Conservation (phyloP, 2,329 filamentous ascomycete genomes). For the Cladophialophora bantiana region DNA sequence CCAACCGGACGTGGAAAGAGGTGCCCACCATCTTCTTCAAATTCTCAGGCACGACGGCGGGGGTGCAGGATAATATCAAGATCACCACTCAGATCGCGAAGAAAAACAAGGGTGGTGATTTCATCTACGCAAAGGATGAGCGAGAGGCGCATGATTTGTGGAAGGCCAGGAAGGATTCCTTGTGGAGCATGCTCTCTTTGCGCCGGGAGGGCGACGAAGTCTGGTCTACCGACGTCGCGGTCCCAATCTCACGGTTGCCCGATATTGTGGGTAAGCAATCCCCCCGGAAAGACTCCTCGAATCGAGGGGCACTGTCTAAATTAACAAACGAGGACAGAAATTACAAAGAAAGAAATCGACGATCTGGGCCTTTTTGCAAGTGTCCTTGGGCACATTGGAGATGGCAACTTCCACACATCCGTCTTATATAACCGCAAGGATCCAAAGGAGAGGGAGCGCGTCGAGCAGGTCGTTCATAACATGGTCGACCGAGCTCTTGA, state of each 20-base stretch:
- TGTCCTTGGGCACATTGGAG: slow-evolving; percentile 87
- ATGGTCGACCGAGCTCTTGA: slow-evolving; percentile 91
- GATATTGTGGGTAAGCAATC: slow-evolving; percentile 64
- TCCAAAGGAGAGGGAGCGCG: slow-evolving; percentile 73
- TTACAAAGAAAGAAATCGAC: slow-evolving; percentile 88
- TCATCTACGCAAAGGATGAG: slow-evolving; percentile 76
- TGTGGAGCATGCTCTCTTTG: slow-evolving; percentile 79
- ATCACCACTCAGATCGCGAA: slow-evolving; percentile 71
- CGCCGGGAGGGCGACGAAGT: slow-evolving; percentile 68
- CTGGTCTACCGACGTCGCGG: slow-evolving; percentile 87
- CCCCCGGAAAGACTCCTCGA: background rate
- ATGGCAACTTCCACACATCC: slow-evolving; percentile 93
- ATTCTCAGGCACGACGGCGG: slow-evolving; percentile 68
- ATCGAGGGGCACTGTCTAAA: background rate
- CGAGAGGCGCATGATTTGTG: slow-evolving; percentile 79
- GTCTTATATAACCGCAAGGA: slow-evolving; percentile 83
- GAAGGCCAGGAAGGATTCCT: slow-evolving; percentile 81
- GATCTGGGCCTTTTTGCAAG: slow-evolving; percentile 85
- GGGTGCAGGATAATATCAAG: slow-evolving; percentile 79
- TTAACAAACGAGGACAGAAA: slow-evolving; percentile 60
- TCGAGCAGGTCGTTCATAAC: slow-evolving; percentile 81
- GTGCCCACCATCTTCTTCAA: slow-evolving; percentile 84
- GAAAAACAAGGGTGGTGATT: slow-evolving; percentile 67
- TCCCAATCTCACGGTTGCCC: slow-evolving; percentile 72
- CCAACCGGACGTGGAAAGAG: slow-evolving; percentile 71